Base-by-base conservation (phyloP, 352 stramenopile genomes). In the Globisporangium splendens region DNA sequence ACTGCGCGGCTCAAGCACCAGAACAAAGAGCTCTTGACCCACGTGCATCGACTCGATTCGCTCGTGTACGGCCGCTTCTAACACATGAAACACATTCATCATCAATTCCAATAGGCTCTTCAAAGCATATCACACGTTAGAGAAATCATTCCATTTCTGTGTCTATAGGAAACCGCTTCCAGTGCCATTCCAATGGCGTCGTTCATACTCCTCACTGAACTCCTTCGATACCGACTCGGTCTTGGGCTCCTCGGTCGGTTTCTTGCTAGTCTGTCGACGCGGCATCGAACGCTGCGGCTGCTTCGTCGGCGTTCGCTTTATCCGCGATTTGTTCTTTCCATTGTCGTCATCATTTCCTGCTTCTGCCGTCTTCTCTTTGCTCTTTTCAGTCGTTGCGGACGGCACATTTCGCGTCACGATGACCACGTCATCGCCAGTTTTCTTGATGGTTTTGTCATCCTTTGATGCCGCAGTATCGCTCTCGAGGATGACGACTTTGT, bases 11-110 rank as follows among this genome's bases (percentile, higher is more conserved):
- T 93, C 28, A 76, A 86, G 62, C 73, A 76, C 13, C 80, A 89
- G 48, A 93, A 93, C 69, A 75, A 73, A 50, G 80, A 93, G 61
- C 63, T 93, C 4, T 56, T 83, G 5, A 74, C 78, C 4, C 81
- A 91, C 18, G 81, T 93, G 10, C 79, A 88, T n/a, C n/a, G n/a
- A n/a, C n/a, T n/a, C n/a, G n/a, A n/a, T 54, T 83, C 79, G 15
- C 70, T 91, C 22, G 79, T 91, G 43, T 90, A 91, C 56, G 80
- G 83, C 1, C 79, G 80, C 1, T 93, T 93, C 66, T 89, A 72
- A 73, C 14, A 13, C 12, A 2, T 8, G n/a, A 17, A 50, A 43
- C 14, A 28, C 17, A 18, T n/a, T 15, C 44, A 5, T 31, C 14
- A 46, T 46, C 12, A 18, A 18, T 8, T 15, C 8, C 41, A n/a